A percentile compares a stretch with the other conserved stretches of the same genome.
Evolutionary conservation across 2,329 filamentous ascomycete genomes (phyloP).

Genomic region (Mycosphaerella arachidis): DNA sequence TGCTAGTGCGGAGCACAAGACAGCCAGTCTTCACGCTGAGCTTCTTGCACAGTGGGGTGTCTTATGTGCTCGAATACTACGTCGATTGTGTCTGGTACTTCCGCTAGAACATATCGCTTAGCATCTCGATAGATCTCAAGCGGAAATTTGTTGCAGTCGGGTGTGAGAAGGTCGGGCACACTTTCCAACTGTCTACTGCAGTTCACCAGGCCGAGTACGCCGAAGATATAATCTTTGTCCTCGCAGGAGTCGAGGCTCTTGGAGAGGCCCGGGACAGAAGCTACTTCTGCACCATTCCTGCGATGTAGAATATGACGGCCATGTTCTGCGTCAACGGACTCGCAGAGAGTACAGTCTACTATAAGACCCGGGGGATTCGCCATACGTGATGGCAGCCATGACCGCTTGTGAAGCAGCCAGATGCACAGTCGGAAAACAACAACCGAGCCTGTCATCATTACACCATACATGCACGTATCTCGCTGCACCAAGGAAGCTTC

Average conservation of each 20-base stretch:
- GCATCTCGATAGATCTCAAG: background rate
- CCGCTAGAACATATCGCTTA: background rate
- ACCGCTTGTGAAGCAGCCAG: background rate
- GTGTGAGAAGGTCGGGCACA: background rate
- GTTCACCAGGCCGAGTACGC: background rate
- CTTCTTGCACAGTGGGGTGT: background rate
- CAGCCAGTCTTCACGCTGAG: background rate
- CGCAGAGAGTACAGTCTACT: background rate
- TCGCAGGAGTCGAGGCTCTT: background rate
- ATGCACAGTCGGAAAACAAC: background rate
- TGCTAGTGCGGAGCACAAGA: background rate
- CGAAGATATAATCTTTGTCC: background rate
- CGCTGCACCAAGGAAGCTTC: background rate
- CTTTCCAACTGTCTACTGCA: background rate
- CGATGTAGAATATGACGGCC: background rate
- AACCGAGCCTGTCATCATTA: too few species aligned
- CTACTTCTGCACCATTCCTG: background rate
- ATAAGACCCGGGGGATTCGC: background rate
- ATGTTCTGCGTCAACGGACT: background rate
- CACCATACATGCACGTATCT: background rate
- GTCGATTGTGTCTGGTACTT: background rate
- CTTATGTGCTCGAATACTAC: background rate
- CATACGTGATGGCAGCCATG: too few species aligned
- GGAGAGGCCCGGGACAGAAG: background rate
- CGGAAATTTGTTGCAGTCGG: background rate